Conservation (phyloP, 2,329 filamentous ascomycete species). For the Colletotrichum brevisporum region DNA sequence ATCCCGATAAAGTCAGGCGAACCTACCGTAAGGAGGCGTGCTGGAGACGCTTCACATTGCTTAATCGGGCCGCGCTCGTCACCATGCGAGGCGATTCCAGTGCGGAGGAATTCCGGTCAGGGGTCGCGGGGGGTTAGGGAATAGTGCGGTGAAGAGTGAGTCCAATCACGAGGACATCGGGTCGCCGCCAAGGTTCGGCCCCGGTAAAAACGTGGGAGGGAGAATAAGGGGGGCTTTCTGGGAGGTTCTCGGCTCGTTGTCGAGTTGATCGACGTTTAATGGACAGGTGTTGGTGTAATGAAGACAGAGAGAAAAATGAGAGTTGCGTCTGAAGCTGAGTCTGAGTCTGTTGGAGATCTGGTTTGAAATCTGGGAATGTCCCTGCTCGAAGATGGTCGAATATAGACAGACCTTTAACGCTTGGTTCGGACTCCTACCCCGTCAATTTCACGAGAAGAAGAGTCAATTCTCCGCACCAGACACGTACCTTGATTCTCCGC, state of each 20-base stretch:
- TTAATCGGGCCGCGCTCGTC: conserved; percentile 20
- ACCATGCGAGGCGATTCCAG: conserved; percentile 2
- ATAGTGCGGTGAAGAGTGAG: conserved; percentile 20
- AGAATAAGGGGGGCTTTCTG: too few relatives aligned
- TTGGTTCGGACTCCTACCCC: too few relatives aligned
- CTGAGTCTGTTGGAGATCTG: too few relatives aligned
- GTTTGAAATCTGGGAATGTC: too few relatives aligned
- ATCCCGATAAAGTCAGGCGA: conserved; percentile 20
- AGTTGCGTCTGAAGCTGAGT: too few relatives aligned
- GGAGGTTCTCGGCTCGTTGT: too few relatives aligned
- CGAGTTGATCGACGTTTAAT: too few relatives aligned
- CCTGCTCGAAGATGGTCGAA: too few relatives aligned
- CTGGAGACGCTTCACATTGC: conserved; percentile 31
- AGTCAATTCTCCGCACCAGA: neutral
- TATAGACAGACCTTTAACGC: too few relatives aligned
- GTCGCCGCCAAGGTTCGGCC: neutral
- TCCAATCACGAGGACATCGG: conserved; percentile 7
- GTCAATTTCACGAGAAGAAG: too few relatives aligned
- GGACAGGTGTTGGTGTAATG: too few relatives aligned
- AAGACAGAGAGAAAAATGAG: too few relatives aligned
- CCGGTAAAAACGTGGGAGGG: conserved; percentile 1
- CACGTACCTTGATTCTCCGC: neutral
- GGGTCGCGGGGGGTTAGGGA: conserved; percentile 1
- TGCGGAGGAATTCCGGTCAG: conserved; percentile 5
- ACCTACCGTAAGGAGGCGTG: conserved; percentile 2